A percentile compares a stretch with the other conserved stretches of the same genome.
phyloP scores from a whole-genome alignment of 2,329 filamentous ascomycete genomes.

The Trichophyton rubrum region DNA sequence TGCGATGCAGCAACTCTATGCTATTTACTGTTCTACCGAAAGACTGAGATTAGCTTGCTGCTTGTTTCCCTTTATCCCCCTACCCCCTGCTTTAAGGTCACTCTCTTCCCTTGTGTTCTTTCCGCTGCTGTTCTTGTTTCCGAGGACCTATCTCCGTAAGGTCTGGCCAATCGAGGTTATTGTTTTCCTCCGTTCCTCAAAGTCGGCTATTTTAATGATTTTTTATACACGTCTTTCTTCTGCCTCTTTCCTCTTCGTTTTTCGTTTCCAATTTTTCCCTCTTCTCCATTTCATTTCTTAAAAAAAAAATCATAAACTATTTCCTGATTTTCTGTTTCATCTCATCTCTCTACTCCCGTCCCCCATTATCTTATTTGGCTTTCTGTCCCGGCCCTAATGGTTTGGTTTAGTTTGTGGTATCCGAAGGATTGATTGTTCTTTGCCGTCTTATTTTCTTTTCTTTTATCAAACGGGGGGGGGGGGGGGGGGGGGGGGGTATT shows the following conservation, averaged over 20 bases:
- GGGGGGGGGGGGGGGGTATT: constrained; percentile 9
- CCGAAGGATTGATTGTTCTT: constrained; percentile 6
- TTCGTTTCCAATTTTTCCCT: background rate
- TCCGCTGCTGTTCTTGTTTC: background rate
- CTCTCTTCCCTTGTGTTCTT: background rate
- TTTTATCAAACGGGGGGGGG: constrained; percentile 3
- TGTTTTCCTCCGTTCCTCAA: background rate
- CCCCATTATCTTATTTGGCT: background rate
- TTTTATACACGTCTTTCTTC: constrained; percentile 3
- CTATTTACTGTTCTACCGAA: background rate
- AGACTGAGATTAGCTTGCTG: background rate
- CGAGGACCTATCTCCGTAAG: background rate
- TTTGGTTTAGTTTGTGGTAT: background rate
- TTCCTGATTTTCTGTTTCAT: background rate
- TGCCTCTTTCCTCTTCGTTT: constrained; percentile 7
- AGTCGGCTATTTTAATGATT: background rate
- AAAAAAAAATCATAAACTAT: background rate
- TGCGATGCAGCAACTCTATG: background rate
- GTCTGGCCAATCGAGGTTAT: background rate
- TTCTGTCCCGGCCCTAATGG: background rate
- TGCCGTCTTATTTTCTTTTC: constrained; percentile 9
- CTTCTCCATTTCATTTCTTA: background rate
- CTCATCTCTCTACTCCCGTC: background rate
- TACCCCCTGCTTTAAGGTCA: background rate
- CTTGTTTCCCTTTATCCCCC: background rate